Evolutionary conservation across 73 alveolate species (phyloP).

Genomic region (Blepharisma japonicum): DNA sequence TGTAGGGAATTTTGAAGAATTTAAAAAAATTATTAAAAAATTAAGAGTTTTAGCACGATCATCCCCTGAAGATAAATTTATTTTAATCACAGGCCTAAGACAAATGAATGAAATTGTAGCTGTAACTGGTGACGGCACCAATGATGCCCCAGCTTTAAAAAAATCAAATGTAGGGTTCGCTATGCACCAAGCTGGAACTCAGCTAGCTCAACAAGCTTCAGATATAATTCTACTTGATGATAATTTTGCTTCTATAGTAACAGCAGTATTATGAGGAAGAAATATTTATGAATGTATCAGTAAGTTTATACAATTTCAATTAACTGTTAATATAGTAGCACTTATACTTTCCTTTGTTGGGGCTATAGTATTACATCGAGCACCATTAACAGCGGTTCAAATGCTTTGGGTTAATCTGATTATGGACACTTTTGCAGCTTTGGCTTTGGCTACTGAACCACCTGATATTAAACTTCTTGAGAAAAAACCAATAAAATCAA

Average conservation of each 20-base stretch:
- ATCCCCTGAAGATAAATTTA: slow-evolving; percentile 90
- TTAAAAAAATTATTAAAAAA: slow-evolving; percentile 74
- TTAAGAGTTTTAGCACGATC: slow-evolving; percentile 90
- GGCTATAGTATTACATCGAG: slow-evolving; percentile 69
- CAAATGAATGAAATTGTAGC: slow-evolving; percentile 85
- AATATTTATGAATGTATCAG: slow-evolving; percentile 69
- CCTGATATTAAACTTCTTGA: slow-evolving; percentile 64
- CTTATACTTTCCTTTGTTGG: slow-evolving; percentile 75
- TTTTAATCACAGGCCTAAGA: slow-evolving; percentile 84
- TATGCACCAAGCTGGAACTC: slow-evolving; percentile 96
- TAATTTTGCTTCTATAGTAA: slow-evolving; percentile 46
- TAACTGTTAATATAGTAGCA: slow-evolving; percentile 78
- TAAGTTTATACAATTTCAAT: slow-evolving; percentile 71
- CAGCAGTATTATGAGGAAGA: slow-evolving; percentile 72
- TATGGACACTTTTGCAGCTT: slow-evolving; percentile 91
- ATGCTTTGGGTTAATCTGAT: slow-evolving; percentile 82
- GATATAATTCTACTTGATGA: slow-evolving; percentile 84
- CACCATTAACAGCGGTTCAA: slow-evolving; percentile 85
- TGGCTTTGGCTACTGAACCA: slow-evolving; percentile 87
- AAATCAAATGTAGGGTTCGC: slow-evolving; percentile 97
- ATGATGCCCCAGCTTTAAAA: slow-evolving; percentile 95
- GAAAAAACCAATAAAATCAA: slow-evolving; percentile 64
- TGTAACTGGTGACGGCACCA: slow-evolving; percentile 99
- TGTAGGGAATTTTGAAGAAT: slow-evolving; percentile 64
- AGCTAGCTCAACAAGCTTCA: slow-evolving; percentile 95